Evolutionary conservation across 352 stramenopile species (phyloP).

Genomic region (Phytophthora multivora): DNA sequence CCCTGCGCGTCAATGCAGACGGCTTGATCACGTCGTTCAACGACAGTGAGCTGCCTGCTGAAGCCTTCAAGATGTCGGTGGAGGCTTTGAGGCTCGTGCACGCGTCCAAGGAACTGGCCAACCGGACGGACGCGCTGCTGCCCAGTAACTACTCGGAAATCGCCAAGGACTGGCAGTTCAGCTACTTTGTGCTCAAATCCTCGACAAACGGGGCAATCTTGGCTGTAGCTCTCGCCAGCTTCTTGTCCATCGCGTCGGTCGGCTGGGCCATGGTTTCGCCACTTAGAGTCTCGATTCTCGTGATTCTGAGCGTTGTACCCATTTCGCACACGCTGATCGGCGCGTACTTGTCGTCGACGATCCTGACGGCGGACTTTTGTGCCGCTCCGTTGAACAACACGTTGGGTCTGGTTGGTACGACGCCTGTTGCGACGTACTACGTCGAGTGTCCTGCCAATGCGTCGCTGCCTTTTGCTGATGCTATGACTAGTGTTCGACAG

Average conservation of each 20-base stretch:
- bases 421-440: conserved; percentile 62
- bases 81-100: conserved; percentile 65
- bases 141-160: conserved; percentile 63
- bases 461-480: conserved; percentile 51
- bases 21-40: conserved; percentile 74
- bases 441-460: conserved; percentile 62
- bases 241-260: conserved; percentile 81
- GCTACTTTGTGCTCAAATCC: conserved; percentile 85
- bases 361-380: conserved; percentile 85
- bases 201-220: conserved; percentile 84
- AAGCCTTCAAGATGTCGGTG: conserved; percentile 71
- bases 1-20: conserved; percentile 54
- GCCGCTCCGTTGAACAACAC: conserved; percentile 72
- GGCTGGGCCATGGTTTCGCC: conserved; percentile 82
- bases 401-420: conserved; percentile 55
- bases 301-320: conserved; percentile 77
- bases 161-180: conserved; percentile 65
- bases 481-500: conserved; percentile 36
- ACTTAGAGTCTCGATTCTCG: conserved; percentile 73
- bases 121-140: conserved; percentile 55
- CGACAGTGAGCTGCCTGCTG: conserved; percentile 60
- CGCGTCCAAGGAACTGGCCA: conserved; percentile 54
- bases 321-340: conserved; percentile 83
- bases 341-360: conserved; percentile 77
- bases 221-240: conserved; percentile 69